Conservation (phyloP, 176 grass and related monocot species). For the Neostapfia colusana region DNA sequence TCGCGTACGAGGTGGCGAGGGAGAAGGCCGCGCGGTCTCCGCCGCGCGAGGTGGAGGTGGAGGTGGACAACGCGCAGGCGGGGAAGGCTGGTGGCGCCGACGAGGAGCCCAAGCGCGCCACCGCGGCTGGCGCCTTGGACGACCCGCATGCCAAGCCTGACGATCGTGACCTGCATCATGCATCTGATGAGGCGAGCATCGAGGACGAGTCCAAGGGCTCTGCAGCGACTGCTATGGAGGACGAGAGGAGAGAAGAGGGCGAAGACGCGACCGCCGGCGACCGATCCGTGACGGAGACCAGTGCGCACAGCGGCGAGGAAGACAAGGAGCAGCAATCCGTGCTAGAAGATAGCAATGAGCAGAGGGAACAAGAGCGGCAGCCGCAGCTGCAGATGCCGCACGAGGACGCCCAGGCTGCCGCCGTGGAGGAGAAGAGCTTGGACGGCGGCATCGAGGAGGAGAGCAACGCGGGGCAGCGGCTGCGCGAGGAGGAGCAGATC, state of each 20-base stretch:
- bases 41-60: slow-evolving; percentile 6
- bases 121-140: background rate
- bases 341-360: slow-evolving; percentile 18
- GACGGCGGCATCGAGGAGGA: slow-evolving; percentile 72
- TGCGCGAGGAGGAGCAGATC: slow-evolving; percentile 54
- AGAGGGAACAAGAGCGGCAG: slow-evolving; percentile 11
- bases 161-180: background rate
- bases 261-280: background rate
- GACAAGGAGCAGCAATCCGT: slow-evolving; percentile 29
- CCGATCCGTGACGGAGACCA: background rate
- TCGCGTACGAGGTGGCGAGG: slow-evolving; percentile 43
- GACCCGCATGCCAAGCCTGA: slow-evolving; percentile 44
- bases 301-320: slow-evolving; percentile 15
- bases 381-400: slow-evolving; percentile 30
- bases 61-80: background rate
- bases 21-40: slow-evolving; percentile 4
- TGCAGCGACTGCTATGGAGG: no score
- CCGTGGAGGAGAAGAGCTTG: slow-evolving; percentile 63
- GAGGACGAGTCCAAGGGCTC: no score
- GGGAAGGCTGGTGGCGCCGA: background rate
- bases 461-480: slow-evolving; percentile 58
- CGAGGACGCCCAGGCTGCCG: background rate
- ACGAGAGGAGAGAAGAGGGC: background rate
- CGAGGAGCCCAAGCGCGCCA: slow-evolving; percentile 20
- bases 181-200: background rate